Percentiles rank a stretch among this genome's conserved stretches.
Conservation (phyloP, 169 alveolate species). For the Theileria sp. region DNA sequence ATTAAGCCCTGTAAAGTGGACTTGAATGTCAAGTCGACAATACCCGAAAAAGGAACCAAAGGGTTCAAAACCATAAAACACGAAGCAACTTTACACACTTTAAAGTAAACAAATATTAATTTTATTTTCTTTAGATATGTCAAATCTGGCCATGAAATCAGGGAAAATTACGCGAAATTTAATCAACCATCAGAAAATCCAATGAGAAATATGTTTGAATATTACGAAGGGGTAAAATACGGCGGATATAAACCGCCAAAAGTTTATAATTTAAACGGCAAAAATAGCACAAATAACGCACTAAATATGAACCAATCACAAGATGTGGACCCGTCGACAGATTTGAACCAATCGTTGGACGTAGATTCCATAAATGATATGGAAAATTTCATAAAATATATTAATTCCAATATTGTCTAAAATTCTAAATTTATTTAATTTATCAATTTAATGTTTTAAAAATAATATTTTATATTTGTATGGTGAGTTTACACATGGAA, state of each 20-base stretch:
- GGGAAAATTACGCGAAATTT: background rate
- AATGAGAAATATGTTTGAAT: background rate
- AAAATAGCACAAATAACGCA: background rate
- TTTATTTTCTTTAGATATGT: background rate
- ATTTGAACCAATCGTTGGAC: background rate
- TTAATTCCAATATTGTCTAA: background rate
- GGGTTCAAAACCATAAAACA: background rate
- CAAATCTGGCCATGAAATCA: background rate
- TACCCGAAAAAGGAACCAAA: background rate
- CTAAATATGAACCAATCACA: background rate
- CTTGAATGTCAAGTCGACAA: background rate
- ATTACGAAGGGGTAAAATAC: background rate
- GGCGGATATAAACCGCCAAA: slow-evolving; percentile 17
- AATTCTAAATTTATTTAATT: too few species aligned
- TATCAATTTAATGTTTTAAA: too few species aligned
- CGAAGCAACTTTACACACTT: slow-evolving; percentile 9
- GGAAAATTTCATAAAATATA: background rate
- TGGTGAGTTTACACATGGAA: background rate
- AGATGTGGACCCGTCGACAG: slow-evolving; percentile 8
- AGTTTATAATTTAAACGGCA: background rate
- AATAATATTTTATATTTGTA: too few species aligned
- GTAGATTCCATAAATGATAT: slow-evolving; percentile 3
- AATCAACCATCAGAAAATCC: background rate
- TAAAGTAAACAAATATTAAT: background rate
- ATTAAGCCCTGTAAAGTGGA: slow-evolving; percentile 14